A percentile compares a stretch with the other conserved stretches of the same genome.
Evolutionary conservation across 495 filamentous ascomycete genomes (phyloP).

Genomic region (Lophiotrema nucula): DNA sequence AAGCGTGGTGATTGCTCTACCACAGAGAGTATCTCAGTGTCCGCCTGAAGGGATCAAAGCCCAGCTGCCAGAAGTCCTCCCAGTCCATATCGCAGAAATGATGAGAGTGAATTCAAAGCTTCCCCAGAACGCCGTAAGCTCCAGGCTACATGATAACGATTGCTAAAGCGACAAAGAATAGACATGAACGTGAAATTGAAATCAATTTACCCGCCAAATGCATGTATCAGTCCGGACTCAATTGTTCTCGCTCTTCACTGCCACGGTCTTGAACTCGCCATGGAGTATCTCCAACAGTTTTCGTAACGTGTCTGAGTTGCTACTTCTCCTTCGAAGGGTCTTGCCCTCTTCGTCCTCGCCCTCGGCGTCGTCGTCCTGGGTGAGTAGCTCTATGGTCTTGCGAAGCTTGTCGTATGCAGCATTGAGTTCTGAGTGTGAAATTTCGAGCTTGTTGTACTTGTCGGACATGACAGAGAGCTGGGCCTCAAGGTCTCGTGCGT

Average conservation of each 20-base stretch:
- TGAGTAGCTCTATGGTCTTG: slow-evolving; percentile 38
- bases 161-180: slow-evolving; percentile 2
- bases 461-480: slow-evolving; percentile 32
- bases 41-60: neutral
- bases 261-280: slow-evolving; percentile 31
- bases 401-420: slow-evolving; percentile 39
- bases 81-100: neutral
- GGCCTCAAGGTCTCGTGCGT: slow-evolving; percentile 47
- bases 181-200: neutral
- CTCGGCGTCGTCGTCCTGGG: slow-evolving; percentile 32
- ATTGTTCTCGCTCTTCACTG: slow-evolving; percentile 24
- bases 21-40: neutral
- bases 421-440: slow-evolving; percentile 32
- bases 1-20: too few relatives aligned
- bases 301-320: slow-evolving; percentile 34
- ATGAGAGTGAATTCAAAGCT: neutral
- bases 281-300: slow-evolving; percentile 37
- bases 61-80: neutral
- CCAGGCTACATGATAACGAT: neutral
- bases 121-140: neutral
- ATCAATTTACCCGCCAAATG: neutral
- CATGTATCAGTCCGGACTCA: neutral
- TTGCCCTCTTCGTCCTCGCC: slow-evolving; percentile 25
- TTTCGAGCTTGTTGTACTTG: slow-evolving; percentile 34
- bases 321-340: slow-evolving; percentile 13